Percentiles rank a stretch among this genome's conserved stretches.
Conservation (phyloP, 2,329 filamentous ascomycete species). For the Diatrype stigma region DNA sequence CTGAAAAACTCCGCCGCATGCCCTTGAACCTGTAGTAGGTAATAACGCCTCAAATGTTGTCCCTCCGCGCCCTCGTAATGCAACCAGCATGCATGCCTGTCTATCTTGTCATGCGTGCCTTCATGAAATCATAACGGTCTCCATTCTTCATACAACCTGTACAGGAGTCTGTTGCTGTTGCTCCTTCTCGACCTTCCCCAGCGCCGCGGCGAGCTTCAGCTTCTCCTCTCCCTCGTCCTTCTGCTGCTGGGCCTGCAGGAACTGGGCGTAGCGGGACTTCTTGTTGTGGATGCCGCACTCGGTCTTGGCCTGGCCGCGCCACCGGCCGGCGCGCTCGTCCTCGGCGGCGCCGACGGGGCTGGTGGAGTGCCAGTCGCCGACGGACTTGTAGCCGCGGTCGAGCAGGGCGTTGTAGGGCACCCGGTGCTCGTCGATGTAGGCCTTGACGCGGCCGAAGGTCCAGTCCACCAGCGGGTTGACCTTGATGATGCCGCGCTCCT, state of each 20-base stretch:
- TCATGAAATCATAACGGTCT: neutral
- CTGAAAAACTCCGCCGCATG: conserved; percentile 1
- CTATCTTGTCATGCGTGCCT: neutral
- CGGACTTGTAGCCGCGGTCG: conserved; percentile 93
- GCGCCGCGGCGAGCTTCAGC: conserved; percentile 14
- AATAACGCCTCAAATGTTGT: neutral
- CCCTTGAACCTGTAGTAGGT: neutral
- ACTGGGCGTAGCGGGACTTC: conserved; percentile 87
- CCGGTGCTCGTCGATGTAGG: conserved; percentile 78
- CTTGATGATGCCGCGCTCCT: conserved; percentile 86
- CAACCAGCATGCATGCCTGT: neutral
- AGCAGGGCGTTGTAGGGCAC: conserved; percentile 93
- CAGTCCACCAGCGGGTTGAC: conserved; percentile 96
- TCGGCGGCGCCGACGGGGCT: conserved; percentile 84
- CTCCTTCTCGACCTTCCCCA: conserved; percentile 17
- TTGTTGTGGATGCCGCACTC: conserved; percentile 99
- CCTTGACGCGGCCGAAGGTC: conserved; percentile 84
- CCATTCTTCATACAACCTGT: neutral
- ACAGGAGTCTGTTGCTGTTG: neutral
- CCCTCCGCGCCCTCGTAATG: neutral
- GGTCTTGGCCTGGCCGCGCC: conserved; percentile 94
- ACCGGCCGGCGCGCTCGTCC: conserved; percentile 92
- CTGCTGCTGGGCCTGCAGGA: conserved; percentile 67
- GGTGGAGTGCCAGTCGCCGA: conserved; percentile 98
- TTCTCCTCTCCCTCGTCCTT: conserved; percentile 56